These are phyloP conservation scores for Xylaria cubensis DNA, from an alignment of 495 filamentous ascomycete genomes.

Conservation along the genomic window DNA sequence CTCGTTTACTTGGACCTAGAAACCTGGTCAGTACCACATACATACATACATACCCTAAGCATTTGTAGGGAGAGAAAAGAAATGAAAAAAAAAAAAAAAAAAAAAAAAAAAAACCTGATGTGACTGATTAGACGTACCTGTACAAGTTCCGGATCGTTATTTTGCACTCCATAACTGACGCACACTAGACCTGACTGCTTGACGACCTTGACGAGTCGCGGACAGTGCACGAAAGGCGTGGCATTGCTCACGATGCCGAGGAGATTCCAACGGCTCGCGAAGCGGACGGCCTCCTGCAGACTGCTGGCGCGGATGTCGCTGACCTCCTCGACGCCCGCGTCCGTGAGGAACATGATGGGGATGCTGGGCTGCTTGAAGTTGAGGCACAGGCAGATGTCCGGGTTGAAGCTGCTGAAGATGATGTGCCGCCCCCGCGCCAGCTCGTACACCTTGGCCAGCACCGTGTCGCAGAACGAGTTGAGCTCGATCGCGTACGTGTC, in stretches of 20 bases:
- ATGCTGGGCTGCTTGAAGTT: constrained; percentile 96
- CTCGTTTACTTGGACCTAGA: constrained; percentile 85
- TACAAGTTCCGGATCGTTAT: constrained; percentile 85
- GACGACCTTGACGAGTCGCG: constrained; percentile 91
- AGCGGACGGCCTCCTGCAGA: constrained; percentile 93
- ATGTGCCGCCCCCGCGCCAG: constrained; percentile 75
- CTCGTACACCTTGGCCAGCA: constrained; percentile 83
- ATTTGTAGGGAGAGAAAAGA: neutral
- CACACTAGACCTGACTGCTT: constrained; percentile 94
- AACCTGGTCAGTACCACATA: constrained; percentile 34
- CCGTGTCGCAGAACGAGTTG: constrained; percentile 95
- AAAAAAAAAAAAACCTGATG: no score
- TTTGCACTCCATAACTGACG: constrained; percentile 88
- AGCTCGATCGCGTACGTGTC: constrained; percentile 96
- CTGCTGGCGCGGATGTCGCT: constrained; percentile 92
- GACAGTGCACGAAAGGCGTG: constrained; percentile 84
- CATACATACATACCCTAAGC: neutral
- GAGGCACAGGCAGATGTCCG: constrained; percentile 90
- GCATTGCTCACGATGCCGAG: constrained; percentile 87
- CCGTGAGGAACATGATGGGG: constrained; percentile 92
- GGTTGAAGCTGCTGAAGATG: constrained; percentile 96
- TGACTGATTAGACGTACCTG: constrained; percentile 63
- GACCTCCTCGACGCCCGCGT: constrained; percentile 76
- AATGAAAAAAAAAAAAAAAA: neutral
- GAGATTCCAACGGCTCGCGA: constrained; percentile 92